Percentiles rank a stretch among this genome's conserved stretches.
Conservation (phyloP, 495 filamentous ascomycete genomes). For the Sordaria brevicollis region DNA sequence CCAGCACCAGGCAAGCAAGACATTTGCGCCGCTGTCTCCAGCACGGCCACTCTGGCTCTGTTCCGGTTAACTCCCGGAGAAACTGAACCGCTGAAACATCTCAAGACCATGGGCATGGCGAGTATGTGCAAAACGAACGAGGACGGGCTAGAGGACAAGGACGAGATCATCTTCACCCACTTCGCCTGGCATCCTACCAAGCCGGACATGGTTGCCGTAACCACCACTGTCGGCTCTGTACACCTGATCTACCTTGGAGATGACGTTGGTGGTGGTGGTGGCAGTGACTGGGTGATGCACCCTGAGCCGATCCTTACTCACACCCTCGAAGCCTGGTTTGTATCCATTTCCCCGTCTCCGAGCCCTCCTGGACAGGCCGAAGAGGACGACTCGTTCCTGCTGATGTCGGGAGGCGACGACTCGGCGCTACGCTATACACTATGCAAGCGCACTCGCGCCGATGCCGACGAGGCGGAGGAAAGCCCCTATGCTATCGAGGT, state of each 20-base stretch:
- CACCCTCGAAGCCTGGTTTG: slow-evolving; percentile 57
- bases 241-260: slow-evolving; percentile 32
- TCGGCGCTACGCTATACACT: slow-evolving; percentile 29
- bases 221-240: slow-evolving; percentile 57
- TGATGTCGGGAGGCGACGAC: slow-evolving; percentile 67
- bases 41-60: slow-evolving; percentile 56
- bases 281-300: slow-evolving; percentile 14
- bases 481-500: slow-evolving; percentile 27
- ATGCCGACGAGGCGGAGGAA: neutral
- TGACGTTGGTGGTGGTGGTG: neutral
- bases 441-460: slow-evolving; percentile 8
- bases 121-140: slow-evolving; percentile 7
- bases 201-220: slow-evolving; percentile 44
- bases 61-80: slow-evolving; percentile 36
- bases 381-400: slow-evolving; percentile 4
- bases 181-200: slow-evolving; percentile 58
- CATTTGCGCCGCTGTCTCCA: slow-evolving; percentile 60
- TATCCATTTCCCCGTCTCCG: slow-evolving; percentile 36
- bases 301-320: slow-evolving; percentile 28
- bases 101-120: slow-evolving; percentile 18
- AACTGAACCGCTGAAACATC: slow-evolving; percentile 19
- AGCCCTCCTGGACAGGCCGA: neutral
- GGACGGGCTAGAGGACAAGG: neutral
- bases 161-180: slow-evolving; percentile 53
- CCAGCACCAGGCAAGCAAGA: slow-evolving; percentile 34